Conservation (phyloP, 169 alveolate genomes). For the Plasmodium sp. region DNA sequence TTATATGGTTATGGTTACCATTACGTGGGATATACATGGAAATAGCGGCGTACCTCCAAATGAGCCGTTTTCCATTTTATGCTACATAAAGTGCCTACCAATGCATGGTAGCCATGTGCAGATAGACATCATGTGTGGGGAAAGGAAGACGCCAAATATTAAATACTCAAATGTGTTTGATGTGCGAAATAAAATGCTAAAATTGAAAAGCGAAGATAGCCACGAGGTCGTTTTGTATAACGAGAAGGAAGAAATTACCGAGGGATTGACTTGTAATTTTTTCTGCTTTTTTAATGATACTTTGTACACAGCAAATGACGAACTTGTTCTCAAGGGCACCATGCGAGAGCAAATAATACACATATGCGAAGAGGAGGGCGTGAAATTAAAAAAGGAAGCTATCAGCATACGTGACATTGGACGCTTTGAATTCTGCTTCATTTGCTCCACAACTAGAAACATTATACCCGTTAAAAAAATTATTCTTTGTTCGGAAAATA, state of each 20-base stretch:
- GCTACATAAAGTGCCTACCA: slow-evolving; percentile 60
- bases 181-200: slow-evolving; percentile 47
- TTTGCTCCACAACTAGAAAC: slow-evolving; percentile 70
- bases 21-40: slow-evolving; percentile 15
- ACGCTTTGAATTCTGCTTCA: slow-evolving; percentile 65
- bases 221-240: slow-evolving; percentile 56
- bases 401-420: slow-evolving; percentile 37
- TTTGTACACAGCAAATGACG: slow-evolving; percentile 47
- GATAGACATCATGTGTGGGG: slow-evolving; percentile 64
- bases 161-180: slow-evolving; percentile 62
- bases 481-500: slow-evolving; percentile 27
- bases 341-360: slow-evolving; percentile 43
- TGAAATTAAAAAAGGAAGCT: slow-evolving; percentile 19
- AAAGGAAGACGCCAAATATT: slow-evolving; percentile 53
- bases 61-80: slow-evolving; percentile 24
- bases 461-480: slow-evolving; percentile 58
- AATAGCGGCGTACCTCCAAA: not conserved
- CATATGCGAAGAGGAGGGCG: slow-evolving; percentile 32
- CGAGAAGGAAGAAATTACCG: slow-evolving; percentile 58
- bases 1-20: slow-evolving; percentile 55
- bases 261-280: slow-evolving; percentile 67
- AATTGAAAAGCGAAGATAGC: slow-evolving; percentile 36
- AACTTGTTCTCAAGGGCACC: slow-evolving; percentile 62
- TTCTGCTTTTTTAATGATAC: slow-evolving; percentile 48
- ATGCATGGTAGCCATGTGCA: slow-evolving; percentile 10